phyloP scores from a whole-genome alignment of 306 rosid genomes.

The Erythrophleum fordii region DNA sequence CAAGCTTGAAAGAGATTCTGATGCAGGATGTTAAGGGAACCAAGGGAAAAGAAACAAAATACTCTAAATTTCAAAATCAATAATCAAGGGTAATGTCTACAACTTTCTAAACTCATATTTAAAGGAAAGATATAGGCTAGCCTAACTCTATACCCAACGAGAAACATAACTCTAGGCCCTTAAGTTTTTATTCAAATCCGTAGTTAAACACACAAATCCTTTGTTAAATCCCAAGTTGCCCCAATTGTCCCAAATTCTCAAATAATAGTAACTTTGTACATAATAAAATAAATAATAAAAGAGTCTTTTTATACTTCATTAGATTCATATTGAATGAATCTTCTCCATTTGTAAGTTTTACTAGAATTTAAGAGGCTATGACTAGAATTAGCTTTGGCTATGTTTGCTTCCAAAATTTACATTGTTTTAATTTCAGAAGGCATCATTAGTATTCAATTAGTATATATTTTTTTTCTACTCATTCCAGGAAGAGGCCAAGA shows the following conservation, averaged over 20 bases:
- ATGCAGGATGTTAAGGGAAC: neutral
- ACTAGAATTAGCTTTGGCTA: neutral
- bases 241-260: neutral
- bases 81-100: neutral
- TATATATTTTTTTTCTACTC: slow-evolving; percentile 26
- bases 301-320: neutral
- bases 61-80: neutral
- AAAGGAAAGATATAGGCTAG: neutral
- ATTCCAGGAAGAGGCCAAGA: slow-evolving; percentile 82
- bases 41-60: neutral
- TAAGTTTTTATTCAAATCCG: neutral
- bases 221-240: neutral
- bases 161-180: neutral
- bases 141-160: neutral
- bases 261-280: neutral
- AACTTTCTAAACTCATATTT: neutral
- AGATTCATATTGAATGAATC: neutral
- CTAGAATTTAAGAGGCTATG: neutral
- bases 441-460: slow-evolving; percentile 13
- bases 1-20: neutral
- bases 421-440: slow-evolving; percentile 16
- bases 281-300: neutral
- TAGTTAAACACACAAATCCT: neutral
- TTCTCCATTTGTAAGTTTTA: neutral
- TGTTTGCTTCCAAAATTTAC: neutral